A percentile compares a stretch with the other conserved stretches of the same genome.
These are phyloP conservation scores for Ramalina peruviana DNA, from an alignment of 495 filamentous ascomycete genomes.

Conservation along the genomic window DNA sequence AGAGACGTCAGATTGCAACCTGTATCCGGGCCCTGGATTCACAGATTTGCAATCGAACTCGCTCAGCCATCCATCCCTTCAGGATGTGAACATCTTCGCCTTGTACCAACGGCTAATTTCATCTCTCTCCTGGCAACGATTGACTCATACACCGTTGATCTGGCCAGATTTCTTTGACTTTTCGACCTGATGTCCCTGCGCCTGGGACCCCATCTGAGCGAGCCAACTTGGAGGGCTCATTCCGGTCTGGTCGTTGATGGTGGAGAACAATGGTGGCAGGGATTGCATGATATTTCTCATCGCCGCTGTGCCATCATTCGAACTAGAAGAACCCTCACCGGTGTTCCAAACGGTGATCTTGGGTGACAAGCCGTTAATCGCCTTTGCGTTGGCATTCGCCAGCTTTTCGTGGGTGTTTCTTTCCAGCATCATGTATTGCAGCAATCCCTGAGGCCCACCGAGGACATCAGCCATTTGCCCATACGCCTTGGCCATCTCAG, in stretches of 20 bases:
- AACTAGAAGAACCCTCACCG: slow-evolving; percentile 27
- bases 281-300: slow-evolving; percentile 56
- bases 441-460: slow-evolving; percentile 57
- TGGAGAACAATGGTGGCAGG: slow-evolving; percentile 62
- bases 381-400: slow-evolving; percentile 36
- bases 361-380: slow-evolving; percentile 62
- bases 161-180: neutral
- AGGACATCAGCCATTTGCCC: slow-evolving; percentile 51
- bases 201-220: slow-evolving; percentile 25
- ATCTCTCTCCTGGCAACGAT: neutral
- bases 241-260: slow-evolving; percentile 75
- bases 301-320: slow-evolving; percentile 31
- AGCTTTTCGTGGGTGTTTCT: slow-evolving; percentile 27
- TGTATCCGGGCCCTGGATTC: too few relatives aligned
- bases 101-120: too few relatives aligned
- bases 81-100: too few relatives aligned
- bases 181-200: neutral
- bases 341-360: slow-evolving; percentile 89
- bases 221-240: slow-evolving; percentile 61
- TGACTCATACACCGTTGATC: neutral
- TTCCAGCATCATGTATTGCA: slow-evolving; percentile 55
- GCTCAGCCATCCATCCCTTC: too few relatives aligned
- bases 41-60: too few relatives aligned
- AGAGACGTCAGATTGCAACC: too few relatives aligned
- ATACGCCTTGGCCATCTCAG: slow-evolving; percentile 66